Evolutionary conservation across 176 grass and related monocot species (phyloP).

Genomic region (Avena insularis): DNA sequence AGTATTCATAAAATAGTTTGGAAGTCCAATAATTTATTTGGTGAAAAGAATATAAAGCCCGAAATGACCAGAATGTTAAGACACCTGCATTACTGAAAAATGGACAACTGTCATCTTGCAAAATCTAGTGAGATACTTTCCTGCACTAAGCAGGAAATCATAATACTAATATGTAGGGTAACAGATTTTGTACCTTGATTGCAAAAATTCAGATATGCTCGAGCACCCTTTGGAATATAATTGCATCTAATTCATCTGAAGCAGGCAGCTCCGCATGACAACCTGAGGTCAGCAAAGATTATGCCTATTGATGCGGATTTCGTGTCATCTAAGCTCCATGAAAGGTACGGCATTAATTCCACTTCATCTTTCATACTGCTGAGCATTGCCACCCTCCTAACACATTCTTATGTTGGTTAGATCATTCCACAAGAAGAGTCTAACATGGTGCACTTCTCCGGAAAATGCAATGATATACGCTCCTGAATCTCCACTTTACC

Average conservation of each 20-base stretch:
- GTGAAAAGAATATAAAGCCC: neutral
- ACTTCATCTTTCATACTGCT: slow-evolving; percentile 19
- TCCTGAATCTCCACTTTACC: slow-evolving; percentile 59
- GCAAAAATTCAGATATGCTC: neutral
- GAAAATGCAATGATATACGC: slow-evolving; percentile 62
- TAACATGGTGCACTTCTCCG: slow-evolving; percentile 63
- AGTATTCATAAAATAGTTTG: neutral
- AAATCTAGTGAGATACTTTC: neutral
- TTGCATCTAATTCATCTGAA: slow-evolving; percentile 34
- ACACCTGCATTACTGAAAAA: slow-evolving; percentile 1
- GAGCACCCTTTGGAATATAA: slow-evolving; percentile 15
- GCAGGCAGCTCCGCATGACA: slow-evolving; percentile 49
- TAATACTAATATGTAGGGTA: neutral
- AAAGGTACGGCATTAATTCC: slow-evolving; percentile 61
- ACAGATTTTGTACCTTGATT: neutral
- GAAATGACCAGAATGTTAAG: neutral
- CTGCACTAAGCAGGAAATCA: neutral
- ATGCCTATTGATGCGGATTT: slow-evolving; percentile 63
- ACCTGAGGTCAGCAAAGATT: slow-evolving; percentile 68
- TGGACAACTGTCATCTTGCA: neutral
- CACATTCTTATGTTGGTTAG: slow-evolving; percentile 41
- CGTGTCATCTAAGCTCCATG: slow-evolving; percentile 63
- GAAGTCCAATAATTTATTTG: neutral
- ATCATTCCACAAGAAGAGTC: slow-evolving; percentile 63
- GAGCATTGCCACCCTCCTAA: slow-evolving; percentile 23